Evolutionary conservation across 805 yeast genomes (phyloP), one percentile per base, ranked within the genome.

Genomic region (Danielia oregonensis): DNA sequence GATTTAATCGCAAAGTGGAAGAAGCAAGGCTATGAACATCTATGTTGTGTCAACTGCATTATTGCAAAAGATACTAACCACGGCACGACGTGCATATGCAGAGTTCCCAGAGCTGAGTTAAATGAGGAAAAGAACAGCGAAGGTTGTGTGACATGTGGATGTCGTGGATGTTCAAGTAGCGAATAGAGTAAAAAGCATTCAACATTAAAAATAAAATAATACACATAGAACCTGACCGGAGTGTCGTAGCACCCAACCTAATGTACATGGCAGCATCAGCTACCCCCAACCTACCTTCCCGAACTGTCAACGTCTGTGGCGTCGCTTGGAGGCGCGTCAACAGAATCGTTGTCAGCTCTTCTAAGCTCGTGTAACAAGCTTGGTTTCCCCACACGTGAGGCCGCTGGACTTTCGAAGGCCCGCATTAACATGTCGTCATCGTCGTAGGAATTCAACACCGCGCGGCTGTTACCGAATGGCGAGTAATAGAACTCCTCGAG

Each of bases 21-120:
- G 57, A 81, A 80, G 51, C 79, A 76, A 51, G 96, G 96, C 7
- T 88, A 88, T 55, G 96, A 88, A 52, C 74, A 81, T 36, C 61
- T 88, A 30, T 88, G 97, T 52, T 88, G 97, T 54, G 57, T 88
- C 39, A 70, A 74, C 43, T 88, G 97, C 54, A 86, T 88, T 22
- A 76, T 76, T 49, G 69, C 69, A 17, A 57, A 57, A 24, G 87
- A 82, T 42, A 78, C 71, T 29, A 75, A 75, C 46, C 83, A 80
- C 47, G 49, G 48, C 26, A 72, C 77, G 5, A 75, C 87, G 0
- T 88, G 97, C 58, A 76, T 88, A 14, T 88, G 97, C 53, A 63
- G 97, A 36, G 95, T 88, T 2, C 95, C 96, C 1, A 70, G 77
- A 44, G 72, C 72, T 2, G 75, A 69, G 3, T 52, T 78, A 59